Base-by-base conservation (phyloP, 805 yeast species). In the Saturnispora halmiae region DNA sequence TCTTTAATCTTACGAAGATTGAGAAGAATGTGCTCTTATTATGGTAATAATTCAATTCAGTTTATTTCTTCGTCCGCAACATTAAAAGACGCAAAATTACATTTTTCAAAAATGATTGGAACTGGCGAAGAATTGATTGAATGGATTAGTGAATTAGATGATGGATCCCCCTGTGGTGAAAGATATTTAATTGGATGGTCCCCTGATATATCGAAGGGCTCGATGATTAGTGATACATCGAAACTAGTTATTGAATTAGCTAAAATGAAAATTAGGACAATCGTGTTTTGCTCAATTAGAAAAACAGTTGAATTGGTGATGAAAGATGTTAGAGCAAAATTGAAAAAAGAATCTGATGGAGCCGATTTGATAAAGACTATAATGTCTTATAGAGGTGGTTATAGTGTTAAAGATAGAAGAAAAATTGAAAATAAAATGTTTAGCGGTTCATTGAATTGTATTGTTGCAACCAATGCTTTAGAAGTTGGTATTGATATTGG, bases 401-500 rank as follows among this genome's bases (percentile, higher is more conserved):
- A 92, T 54, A 76, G 94, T 3, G 79, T 88, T 2, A 61, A 72
- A 2, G 97, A 90, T 53, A 70, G 99, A 48, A 72, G 98, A 48
- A 71, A 76, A 41, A 90, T 92, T 43, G 99, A 92, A 58, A 68
- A 71, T 35, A 85, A 83, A 51, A 85, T 92, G 96, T 92, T 92
- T 56, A 74, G 73, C 47, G 96, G 97, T 1, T 75, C 78, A 41
- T 60, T 92, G 21, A 68, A 79, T 44, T 96, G 95, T 0, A 83
- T 94, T 21, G 76, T 92, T 4, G 90, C 98, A 0, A 92, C 99
- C 0, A 87, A 88, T 60, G 98, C 99, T 0, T 64, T 92, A 43
- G 99, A 92, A 55, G 70, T 92, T 36, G 99, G 99, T 44, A 84
- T 92, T 38, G 98, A 92, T 66, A 82, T 92, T 46, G 94, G 97